A percentile compares a stretch with the other conserved stretches of the same genome.
These are phyloP conservation scores for Sphaerosporella brunnea DNA, from an alignment of 495 filamentous ascomycete species.

Conservation along the genomic window DNA sequence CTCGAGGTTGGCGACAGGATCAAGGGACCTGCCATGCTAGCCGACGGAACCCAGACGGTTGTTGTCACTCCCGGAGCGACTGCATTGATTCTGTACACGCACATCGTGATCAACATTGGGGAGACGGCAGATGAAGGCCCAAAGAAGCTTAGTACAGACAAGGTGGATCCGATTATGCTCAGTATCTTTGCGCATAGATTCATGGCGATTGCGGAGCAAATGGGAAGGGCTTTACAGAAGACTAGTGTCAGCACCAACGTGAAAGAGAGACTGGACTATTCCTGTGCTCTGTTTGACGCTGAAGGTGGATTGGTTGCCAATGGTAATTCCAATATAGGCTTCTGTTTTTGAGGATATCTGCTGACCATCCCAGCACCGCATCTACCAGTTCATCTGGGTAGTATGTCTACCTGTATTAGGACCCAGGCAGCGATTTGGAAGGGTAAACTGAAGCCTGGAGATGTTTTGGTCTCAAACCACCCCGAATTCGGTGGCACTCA, in stretches of 20 bases:
- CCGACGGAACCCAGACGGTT: slow-evolving; percentile 90
- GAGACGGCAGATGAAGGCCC: slow-evolving; percentile 32
- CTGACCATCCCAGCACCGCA: slow-evolving; percentile 45
- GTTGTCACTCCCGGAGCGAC: slow-evolving; percentile 69
- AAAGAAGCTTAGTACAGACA: slow-evolving; percentile 32
- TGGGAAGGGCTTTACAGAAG: slow-evolving; percentile 90
- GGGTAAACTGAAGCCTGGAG: slow-evolving; percentile 71
- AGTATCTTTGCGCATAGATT: slow-evolving; percentile 93
- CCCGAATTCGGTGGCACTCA: slow-evolving; percentile 83
- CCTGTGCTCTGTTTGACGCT: slow-evolving; percentile 83
- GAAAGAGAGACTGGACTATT: slow-evolving; percentile 93
- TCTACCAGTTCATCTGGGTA: slow-evolving; percentile 78
- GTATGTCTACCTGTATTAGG: slow-evolving; percentile 87
- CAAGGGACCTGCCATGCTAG: slow-evolving; percentile 73
- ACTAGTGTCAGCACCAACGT: slow-evolving; percentile 96
- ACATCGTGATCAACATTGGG: slow-evolving; percentile 54
- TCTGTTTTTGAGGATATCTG: not conserved
- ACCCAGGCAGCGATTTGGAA: slow-evolving; percentile 89
- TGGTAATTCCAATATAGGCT: slow-evolving; percentile 26
- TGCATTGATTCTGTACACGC: slow-evolving; percentile 54
- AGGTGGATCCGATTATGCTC: slow-evolving; percentile 72
- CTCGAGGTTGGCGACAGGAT: slow-evolving; percentile 60
- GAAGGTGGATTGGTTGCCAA: slow-evolving; percentile 88
- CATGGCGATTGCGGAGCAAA: slow-evolving; percentile 98
- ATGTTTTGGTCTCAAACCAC: slow-evolving; percentile 91